Conservation (phyloP, 768 basidiomycete genomes). For the Termitomyces sp. region DNA sequence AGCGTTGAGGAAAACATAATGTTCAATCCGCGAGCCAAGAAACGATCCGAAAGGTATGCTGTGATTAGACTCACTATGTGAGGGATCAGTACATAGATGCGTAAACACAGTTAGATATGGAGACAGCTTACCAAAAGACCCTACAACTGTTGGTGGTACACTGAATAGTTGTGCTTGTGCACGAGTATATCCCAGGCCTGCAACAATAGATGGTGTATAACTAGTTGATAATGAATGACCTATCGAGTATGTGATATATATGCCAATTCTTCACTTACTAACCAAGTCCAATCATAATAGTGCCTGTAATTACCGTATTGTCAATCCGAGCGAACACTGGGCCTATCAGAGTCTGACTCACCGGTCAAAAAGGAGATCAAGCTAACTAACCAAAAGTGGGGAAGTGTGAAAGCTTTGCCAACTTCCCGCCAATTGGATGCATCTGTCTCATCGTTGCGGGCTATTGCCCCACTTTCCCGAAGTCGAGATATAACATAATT, state of each 20-base stretch:
- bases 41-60: neutral
- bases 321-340: neutral
- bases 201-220: neutral
- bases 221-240: neutral
- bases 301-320: neutral
- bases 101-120: neutral
- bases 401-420: neutral
- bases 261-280: neutral
- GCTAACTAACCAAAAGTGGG: neutral
- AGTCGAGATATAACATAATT: neutral
- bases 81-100: neutral
- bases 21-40: neutral
- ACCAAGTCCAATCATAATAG: neutral
- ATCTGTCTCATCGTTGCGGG: neutral
- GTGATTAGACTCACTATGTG: neutral
- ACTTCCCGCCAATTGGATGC: neutral
- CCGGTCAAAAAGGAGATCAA: neutral
- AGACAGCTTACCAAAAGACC: neutral
- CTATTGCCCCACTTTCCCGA: neutral
- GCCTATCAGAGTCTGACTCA: neutral
- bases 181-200: neutral
- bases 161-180: neutral
- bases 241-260: neutral
- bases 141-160: neutral
- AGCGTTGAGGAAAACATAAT: neutral